Base-by-base conservation (phyloP, 768 basidiomycete species). In the Suillus clintonianus region DNA sequence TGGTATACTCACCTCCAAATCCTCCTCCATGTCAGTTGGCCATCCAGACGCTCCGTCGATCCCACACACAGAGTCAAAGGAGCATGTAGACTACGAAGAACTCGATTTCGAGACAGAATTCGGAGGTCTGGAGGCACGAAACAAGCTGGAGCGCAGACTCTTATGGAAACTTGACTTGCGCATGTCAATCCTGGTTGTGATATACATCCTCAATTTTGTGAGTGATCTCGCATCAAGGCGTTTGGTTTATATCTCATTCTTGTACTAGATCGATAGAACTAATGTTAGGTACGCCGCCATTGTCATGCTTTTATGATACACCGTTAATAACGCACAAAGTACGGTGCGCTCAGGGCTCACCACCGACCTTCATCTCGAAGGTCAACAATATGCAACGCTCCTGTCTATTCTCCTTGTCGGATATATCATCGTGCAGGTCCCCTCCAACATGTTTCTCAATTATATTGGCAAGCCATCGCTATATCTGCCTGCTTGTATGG, bases 331-430 rank as follows among this genome's bases (percentile, higher is more conserved):
- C 67, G 59, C 2, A 48, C 19, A 8, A 64, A 90, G 90, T 48
- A 89, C 88, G 15, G 91, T 90, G 27, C 81, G 91, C 57, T 76
- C 89, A 32, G 91, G 90, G 0, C 86, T 91, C 63, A 84, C 89
- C 68, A 74, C 79, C 39, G 89, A 91, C 70, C 79, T 92, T n/a
- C 74, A 83, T 37, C 81, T 91, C 22, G 74, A 82, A 60, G 86
- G 82, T 34, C 73, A 80, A 66, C 80, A 91, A 67, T 91, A 89
- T 66, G 81, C 88, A 3, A 89, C 89, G 0, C 72, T 91, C 19
- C 74, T 92, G 39, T 89, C 88, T 27, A 85, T 90, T 65, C 80
- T 89, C 62, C 89, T 88, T 67, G 83, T 89, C 39, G 89, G 88
- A 34, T 79, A 77, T 65, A 80, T 80, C 37, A 70, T 77, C 41